These are phyloP conservation scores for Torulaspora globosa DNA, from an alignment of 1,139 yeast species.

Conservation along the genomic window DNA sequence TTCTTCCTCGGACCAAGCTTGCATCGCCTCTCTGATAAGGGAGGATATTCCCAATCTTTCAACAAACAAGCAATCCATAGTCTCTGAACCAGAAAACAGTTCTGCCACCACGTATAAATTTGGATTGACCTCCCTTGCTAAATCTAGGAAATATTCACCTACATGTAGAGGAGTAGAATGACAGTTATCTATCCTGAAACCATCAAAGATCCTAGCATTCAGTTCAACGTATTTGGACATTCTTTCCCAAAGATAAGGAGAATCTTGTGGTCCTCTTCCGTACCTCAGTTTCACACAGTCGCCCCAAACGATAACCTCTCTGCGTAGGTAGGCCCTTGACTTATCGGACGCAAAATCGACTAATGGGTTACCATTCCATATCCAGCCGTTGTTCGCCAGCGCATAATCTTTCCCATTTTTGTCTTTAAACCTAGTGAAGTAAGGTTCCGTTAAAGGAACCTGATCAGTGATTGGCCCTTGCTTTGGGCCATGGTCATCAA, in stretches of 20 bases:
- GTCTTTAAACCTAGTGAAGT: slow-evolving; percentile 68
- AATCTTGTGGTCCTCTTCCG: slow-evolving; percentile 70
- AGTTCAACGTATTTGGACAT: slow-evolving; percentile 74
- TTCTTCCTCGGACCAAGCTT: slow-evolving; percentile 85
- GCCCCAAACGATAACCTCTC: slow-evolving; percentile 97
- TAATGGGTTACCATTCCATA: slow-evolving; percentile 94
- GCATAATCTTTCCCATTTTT: slow-evolving; percentile 57
- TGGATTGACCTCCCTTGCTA: slow-evolving; percentile 81
- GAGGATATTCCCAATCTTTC: slow-evolving; percentile 87
- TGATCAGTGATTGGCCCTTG: slow-evolving; percentile 58
- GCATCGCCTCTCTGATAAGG: slow-evolving; percentile 94
- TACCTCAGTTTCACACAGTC: slow-evolving; percentile 93
- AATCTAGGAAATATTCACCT: slow-evolving; percentile 82
- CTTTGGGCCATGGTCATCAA: slow-evolving; percentile 77
- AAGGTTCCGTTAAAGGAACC: slow-evolving; percentile 74
- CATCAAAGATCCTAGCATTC: slow-evolving; percentile 76
- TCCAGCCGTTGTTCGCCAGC: slow-evolving; percentile 96
- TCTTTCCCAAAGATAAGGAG: slow-evolving; percentile 84
- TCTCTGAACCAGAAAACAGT: slow-evolving; percentile 87
- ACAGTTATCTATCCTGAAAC: slow-evolving; percentile 91
- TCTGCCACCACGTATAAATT: slow-evolving; percentile 92
- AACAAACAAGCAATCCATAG: slow-evolving; percentile 82
- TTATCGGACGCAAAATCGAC: slow-evolving; percentile 84
- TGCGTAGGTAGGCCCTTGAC: slow-evolving; percentile 76
- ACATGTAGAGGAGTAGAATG: slow-evolving; percentile 96